Evolutionary conservation across 2,329 filamentous ascomycete genomes (phyloP).

Genomic region (Verticillium isaacii): DNA sequence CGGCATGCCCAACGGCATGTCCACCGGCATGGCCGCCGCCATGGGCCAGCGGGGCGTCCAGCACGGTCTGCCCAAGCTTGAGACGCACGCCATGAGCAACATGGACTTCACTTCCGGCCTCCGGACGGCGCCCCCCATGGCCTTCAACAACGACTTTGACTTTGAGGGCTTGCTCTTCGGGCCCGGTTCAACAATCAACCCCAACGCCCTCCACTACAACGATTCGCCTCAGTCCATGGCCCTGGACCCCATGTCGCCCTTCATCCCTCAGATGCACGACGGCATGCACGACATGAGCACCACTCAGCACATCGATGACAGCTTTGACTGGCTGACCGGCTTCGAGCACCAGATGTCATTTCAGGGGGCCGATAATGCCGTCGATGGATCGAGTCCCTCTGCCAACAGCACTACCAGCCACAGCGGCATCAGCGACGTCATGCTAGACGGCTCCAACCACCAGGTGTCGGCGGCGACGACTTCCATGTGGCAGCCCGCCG

Average conservation of each 20-base stretch:
- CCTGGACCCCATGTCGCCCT: constrained; percentile 58
- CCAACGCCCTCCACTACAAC: constrained; percentile 75
- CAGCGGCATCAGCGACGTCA: constrained; percentile 83
- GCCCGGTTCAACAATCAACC: constrained; percentile 62
- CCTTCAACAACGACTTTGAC: constrained; percentile 64
- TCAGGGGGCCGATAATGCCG: constrained; percentile 68
- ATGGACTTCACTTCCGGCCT: constrained; percentile 65
- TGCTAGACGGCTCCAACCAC: constrained; percentile 77
- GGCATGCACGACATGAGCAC: constrained; percentile 47
- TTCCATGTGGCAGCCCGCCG: constrained; percentile 64
- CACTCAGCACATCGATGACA: constrained; percentile 64
- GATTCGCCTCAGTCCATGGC: constrained; percentile 67
- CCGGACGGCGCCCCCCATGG: constrained; percentile 68
- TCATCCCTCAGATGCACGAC: constrained; percentile 51
- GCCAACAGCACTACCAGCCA: constrained; percentile 94
- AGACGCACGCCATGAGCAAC: constrained; percentile 64
- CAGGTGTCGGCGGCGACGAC: constrained; percentile 46
- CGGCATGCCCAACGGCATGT: constrained; percentile 24
- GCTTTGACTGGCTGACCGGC: constrained; percentile 76
- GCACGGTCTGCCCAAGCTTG: constrained; percentile 74
- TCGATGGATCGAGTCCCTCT: constrained; percentile 92
- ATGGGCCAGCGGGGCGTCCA: constrained; percentile 62
- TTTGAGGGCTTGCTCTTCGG: constrained; percentile 68
- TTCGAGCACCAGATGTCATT: constrained; percentile 76
- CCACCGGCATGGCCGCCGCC: constrained; percentile 62